Conservation (phyloP, 2,329 filamentous ascomycete species). For the Apiospora saccharicola region DNA sequence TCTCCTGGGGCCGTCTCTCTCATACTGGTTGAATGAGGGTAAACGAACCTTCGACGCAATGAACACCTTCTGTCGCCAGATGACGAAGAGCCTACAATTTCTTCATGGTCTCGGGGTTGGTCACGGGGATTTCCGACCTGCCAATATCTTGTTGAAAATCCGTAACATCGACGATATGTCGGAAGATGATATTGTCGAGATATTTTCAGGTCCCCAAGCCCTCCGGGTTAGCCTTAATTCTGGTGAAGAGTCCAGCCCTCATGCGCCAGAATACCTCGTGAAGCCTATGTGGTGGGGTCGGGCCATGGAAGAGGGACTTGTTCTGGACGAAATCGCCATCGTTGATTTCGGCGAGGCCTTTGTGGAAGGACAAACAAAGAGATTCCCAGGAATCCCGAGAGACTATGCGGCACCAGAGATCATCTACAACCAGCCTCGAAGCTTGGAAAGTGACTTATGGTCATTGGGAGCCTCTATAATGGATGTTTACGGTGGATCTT, state of each 20-base stretch:
- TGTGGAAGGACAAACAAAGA: neutral
- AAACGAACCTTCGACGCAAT: neutral
- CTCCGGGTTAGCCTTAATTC: neutral
- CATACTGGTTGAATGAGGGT: neutral
- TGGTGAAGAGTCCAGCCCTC: neutral
- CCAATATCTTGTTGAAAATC: slow-evolving; percentile 21
- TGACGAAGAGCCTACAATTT: neutral
- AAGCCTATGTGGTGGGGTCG: neutral
- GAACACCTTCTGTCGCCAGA: neutral
- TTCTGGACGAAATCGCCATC: neutral
- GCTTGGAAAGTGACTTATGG: neutral
- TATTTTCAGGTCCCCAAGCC: accelerated
- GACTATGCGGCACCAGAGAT: neutral
- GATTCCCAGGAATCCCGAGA: neutral
- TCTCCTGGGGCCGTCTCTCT: neutral
- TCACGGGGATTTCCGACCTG: slow-evolving; percentile 21
- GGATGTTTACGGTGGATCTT: neutral
- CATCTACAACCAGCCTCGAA: neutral
- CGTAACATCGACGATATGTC: neutral
- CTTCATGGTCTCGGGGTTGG: slow-evolving; percentile 15
- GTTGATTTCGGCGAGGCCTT: neutral
- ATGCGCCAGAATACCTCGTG: neutral
- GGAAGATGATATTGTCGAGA: neutral
- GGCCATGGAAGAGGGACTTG: neutral
- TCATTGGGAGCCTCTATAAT: neutral